phyloP scores from a whole-genome alignment of 768 basidiomycete genomes.

The Boletus pseudopeckii region DNA sequence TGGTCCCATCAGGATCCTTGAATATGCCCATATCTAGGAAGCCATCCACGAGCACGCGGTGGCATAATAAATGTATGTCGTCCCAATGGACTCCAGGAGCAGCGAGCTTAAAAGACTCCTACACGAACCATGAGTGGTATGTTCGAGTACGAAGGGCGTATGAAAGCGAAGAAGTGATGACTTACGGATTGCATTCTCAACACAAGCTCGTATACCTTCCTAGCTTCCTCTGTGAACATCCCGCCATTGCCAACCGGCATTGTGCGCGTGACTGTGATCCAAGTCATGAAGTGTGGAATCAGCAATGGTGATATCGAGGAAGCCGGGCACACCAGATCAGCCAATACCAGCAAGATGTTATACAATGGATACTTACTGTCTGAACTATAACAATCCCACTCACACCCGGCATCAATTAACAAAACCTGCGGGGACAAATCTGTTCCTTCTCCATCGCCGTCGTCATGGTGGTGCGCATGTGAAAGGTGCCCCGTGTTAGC shows the following conservation, averaged over 20 bases:
- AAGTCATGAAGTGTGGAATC: slow-evolving; percentile 28
- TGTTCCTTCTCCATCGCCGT: slow-evolving; percentile 15
- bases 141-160: not conserved
- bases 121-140: slow-evolving; percentile 18
- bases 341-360: not conserved
- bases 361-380: slow-evolving; percentile 44
- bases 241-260: slow-evolving; percentile 95
- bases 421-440: slow-evolving; percentile 65
- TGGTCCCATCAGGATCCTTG: slow-evolving; percentile 51
- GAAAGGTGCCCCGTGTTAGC: slow-evolving; percentile 49
- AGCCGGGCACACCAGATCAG: not conserved
- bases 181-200: slow-evolving; percentile 83
- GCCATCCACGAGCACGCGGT: slow-evolving; percentile 74
- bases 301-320: not conserved
- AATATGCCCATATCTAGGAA: slow-evolving; percentile 87
- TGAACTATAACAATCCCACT: slow-evolving; percentile 68
- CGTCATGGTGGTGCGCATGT: slow-evolving; percentile 29
- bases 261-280: slow-evolving; percentile 65
- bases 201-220: slow-evolving; percentile 83
- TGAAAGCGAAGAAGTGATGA: not conserved
- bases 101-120: slow-evolving; percentile 68
- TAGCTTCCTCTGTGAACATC: slow-evolving; percentile 77
- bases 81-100: slow-evolving; percentile 90
- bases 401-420: slow-evolving; percentile 93
- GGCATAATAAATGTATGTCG: slow-evolving; percentile 77